These are phyloP conservation scores for Flaveria brownii DNA, from an alignment of 129 eudicot genomes.

Conservation along the genomic window DNA sequence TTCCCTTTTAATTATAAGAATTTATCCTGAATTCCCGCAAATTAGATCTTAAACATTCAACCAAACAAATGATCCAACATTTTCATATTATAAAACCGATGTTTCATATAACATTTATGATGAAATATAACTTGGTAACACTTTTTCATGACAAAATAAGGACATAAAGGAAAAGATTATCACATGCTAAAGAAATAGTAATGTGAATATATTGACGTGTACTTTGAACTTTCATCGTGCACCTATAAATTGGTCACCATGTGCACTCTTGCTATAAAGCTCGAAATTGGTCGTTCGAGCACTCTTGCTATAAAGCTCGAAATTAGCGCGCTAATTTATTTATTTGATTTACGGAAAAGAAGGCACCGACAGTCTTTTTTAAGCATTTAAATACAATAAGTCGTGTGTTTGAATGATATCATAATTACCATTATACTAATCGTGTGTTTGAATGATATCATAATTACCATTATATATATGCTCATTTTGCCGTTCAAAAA, in stretches of 20 bases:
- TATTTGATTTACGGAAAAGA: not conserved
- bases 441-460: too few species aligned
- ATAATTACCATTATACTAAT: not conserved
- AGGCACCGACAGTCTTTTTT: conserved; percentile 26
- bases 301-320: too few species aligned
- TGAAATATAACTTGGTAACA: not conserved
- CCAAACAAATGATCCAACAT: not conserved
- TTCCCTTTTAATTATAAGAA: not conserved
- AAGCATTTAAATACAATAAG: not conserved
- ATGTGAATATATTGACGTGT: conserved; percentile 5
- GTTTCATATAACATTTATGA: not conserved
- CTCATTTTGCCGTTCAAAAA: too few species aligned
- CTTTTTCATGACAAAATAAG: conserved; percentile 3
- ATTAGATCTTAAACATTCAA: not conserved
- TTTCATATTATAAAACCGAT: not conserved
- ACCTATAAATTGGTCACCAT: conserved; percentile 16
- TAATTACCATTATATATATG: too few species aligned
- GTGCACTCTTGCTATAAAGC: conserved; percentile 18
- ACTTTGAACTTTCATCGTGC: not conserved
- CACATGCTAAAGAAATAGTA: not conserved
- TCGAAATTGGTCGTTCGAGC: conserved; percentile 11
- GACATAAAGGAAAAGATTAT: not conserved
- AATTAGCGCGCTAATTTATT: not conserved
- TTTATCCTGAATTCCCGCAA: not conserved
- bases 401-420: not conserved